phyloP scores from a whole-genome alignment of 1,284 basidiomycete genomes.

The Irpex lacteus region DNA sequence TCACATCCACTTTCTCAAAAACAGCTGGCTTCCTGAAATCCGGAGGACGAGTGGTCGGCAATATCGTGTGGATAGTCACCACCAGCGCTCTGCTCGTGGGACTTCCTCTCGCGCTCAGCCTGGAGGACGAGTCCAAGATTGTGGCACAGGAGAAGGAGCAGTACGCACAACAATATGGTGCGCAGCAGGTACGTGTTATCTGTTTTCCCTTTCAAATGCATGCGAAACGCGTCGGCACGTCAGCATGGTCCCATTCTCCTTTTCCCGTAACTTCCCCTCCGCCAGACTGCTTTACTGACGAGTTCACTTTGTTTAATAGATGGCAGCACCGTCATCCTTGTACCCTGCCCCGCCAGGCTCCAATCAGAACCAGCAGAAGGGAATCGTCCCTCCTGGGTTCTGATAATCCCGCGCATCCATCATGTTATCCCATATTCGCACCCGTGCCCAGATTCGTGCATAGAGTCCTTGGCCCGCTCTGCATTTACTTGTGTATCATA shows the following conservation, averaged over 20 bases:
- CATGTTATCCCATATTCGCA: conserved; percentile 4
- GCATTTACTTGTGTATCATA: conserved; percentile 19
- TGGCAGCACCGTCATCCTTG: conserved; percentile 55
- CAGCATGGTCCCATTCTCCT: conserved; percentile 10
- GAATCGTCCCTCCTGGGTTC: conserved; percentile 75
- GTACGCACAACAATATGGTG: conserved; percentile 89
- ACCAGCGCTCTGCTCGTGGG: conserved; percentile 93
- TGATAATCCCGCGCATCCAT: conserved; percentile 28
- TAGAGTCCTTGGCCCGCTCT: conserved; percentile 12
- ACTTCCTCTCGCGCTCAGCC: conserved; percentile 86
- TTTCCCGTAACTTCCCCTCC: conserved; percentile 16
- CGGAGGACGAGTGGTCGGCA: conserved; percentile 75
- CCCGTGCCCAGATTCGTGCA: conserved; percentile 1
- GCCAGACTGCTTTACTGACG: conserved; percentile 20
- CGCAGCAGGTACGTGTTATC: conserved; percentile 70
- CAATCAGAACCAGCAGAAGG: conserved; percentile 51
- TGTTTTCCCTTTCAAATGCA: conserved; percentile 2
- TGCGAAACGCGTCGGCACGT: conserved; percentile 8
- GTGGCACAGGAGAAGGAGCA: conserved; percentile 95
- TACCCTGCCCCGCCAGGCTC: conserved; percentile 45
- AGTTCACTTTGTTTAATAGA: conserved; percentile 37
- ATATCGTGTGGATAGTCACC: conserved; percentile 92
- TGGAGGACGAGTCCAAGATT: conserved; percentile 96
- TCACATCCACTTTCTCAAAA: conserved; percentile 59
- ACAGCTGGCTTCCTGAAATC: conserved; percentile 65